Base-by-base conservation (phyloP, 768 basidiomycete species). In the Pleurotus djamor region DNA sequence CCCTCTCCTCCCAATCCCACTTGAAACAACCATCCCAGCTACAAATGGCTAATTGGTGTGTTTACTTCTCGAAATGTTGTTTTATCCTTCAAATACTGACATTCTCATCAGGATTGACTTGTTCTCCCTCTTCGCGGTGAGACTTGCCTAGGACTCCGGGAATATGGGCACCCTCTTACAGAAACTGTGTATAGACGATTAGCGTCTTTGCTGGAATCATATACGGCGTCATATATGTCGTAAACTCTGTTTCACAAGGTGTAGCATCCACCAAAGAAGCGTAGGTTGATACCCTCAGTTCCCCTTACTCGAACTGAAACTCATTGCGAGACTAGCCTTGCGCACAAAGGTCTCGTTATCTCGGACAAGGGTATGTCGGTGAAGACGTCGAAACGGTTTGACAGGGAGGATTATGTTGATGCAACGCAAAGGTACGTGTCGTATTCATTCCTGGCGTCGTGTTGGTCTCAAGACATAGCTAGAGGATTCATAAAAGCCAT, bases 321-420 rank as follows among this genome's bases (percentile, higher is more conserved):
- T 37, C 21, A 14, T 21, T 57, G 49, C 6, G 47, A 32, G 7
- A 41, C 1, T 55, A 88, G 86, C 48, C 72, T 91, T 50, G 83
- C 86, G 68, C 72, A 73, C 8, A 78, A 75, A 61, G 89, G 89
- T 6, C 72, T 85, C 51, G 71, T 83, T 34, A 70, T 91, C 48
- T 84, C 87, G 0, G 69, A 76, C n/a, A 73, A 74, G 3, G 89
- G 89, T 3, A 76, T 91, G 10, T 81, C 86, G 0, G 75, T 91
- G 45, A 89, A 88, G 71, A 91, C 88, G 1, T 68, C 77, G 17
- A 81, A 78, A 60, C 77, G 79, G 5, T 79, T 87, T 61, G 83
- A 84, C 60, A 76, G 85, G 43, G 83, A 87, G 56, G 79, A 82
- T 44, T 91, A 91, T 60, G 73, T 91, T 3, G 88, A 90, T 65